Conservation (phyloP, 371 early-diverging fungal genomes). For the Amoeboaphelidium protococcarum region DNA sequence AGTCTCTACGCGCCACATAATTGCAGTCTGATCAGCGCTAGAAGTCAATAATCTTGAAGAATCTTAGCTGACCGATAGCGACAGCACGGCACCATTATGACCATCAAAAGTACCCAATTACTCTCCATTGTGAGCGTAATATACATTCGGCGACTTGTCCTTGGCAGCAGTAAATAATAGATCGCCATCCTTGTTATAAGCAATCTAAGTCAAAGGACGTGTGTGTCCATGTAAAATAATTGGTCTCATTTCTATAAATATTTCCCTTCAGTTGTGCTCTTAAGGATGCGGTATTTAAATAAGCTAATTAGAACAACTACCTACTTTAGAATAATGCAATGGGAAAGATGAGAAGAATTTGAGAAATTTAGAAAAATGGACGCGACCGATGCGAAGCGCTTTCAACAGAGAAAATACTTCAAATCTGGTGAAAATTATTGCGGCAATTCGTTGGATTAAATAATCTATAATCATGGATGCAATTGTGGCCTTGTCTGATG, state of each 20-base stretch:
- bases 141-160: constrained; percentile 75
- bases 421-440: too few species aligned
- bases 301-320: too few species aligned
- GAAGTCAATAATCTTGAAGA: constrained; percentile 50
- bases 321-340: too few species aligned
- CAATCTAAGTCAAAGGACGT: constrained; percentile 90
- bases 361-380: too few species aligned
- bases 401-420: too few species aligned
- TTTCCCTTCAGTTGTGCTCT: too few species aligned
- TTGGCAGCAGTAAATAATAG: constrained; percentile 88
- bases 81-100: constrained; percentile 62
- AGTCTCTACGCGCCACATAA: constrained; percentile 82
- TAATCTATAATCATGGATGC: too few species aligned
- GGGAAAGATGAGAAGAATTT: too few species aligned
- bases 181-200: constrained; percentile 98
- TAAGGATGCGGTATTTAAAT: too few species aligned
- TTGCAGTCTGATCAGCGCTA: constrained; percentile 77
- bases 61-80: constrained; percentile 15
- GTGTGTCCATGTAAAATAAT: constrained; percentile 88
- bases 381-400: too few species aligned
- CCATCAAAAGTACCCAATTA: constrained; percentile 84
- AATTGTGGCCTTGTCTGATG: too few species aligned
- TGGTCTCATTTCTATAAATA: constrained; percentile 51
- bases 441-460: too few species aligned
- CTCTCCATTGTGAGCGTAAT: constrained; percentile 94